phyloP scores from a whole-genome alignment of 1,139 yeast genomes.

The Protomyces macrosporus region DNA sequence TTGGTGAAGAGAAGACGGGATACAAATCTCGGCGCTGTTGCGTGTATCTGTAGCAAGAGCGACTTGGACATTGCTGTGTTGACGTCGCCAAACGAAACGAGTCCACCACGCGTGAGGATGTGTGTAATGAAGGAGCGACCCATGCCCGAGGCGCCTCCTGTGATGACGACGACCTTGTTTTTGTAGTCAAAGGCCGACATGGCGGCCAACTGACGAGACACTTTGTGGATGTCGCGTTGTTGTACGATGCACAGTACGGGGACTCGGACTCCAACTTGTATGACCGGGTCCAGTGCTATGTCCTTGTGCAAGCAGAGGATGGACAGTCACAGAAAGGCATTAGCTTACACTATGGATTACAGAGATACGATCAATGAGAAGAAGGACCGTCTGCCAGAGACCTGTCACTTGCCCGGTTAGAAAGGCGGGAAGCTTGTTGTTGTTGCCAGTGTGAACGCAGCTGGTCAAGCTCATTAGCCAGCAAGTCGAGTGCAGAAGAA shows the following conservation, averaged over 20 bases:
- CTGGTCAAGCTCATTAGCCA: conserved; percentile 28
- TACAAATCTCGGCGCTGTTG: conserved; percentile 16
- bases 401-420: background rate
- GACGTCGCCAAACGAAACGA: conserved; percentile 21
- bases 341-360: background rate
- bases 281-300: too few relatives aligned
- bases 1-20: conserved; percentile 19
- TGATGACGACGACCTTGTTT: conserved; percentile 17
- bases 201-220: background rate
- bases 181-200: conserved; percentile 9
- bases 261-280: too few relatives aligned
- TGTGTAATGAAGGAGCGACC: conserved; percentile 19
- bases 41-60: conserved; percentile 14
- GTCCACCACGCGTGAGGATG: conserved; percentile 11
- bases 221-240: too few relatives aligned
- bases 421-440: background rate
- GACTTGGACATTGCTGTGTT: conserved; percentile 19
- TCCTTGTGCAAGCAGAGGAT: too few relatives aligned
- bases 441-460: conserved; percentile 22
- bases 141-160: conserved; percentile 25
- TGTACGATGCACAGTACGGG: too few relatives aligned
- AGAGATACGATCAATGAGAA: background rate
- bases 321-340: background rate
- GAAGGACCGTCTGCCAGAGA: background rate
- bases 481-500: conserved; percentile 21